phyloP scores from a whole-genome alignment of 2,329 filamentous ascomycete species.

The Parasarocladium wereldwijsianum region DNA sequence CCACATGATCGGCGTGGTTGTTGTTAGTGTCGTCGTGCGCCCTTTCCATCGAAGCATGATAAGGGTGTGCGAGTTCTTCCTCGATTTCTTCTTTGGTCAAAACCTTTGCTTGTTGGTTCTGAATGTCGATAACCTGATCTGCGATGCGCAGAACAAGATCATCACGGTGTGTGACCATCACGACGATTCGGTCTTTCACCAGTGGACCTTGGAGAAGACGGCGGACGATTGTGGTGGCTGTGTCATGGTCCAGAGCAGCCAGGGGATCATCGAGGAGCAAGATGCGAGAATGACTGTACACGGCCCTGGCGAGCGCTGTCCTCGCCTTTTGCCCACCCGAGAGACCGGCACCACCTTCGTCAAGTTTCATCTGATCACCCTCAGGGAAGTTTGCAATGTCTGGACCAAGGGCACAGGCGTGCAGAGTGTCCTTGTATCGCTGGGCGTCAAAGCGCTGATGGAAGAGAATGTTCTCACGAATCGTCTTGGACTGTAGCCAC shows the following conservation, averaged over 20 bases:
- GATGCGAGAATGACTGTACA: slow-evolving; percentile 43
- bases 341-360: slow-evolving; percentile 47
- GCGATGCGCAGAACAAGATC: slow-evolving; percentile 63
- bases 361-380: slow-evolving; percentile 44
- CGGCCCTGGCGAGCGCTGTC: slow-evolving; percentile 45
- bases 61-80: slow-evolving; percentile 21
- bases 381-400: slow-evolving; percentile 41
- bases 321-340: slow-evolving; percentile 50
- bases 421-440: slow-evolving; percentile 44
- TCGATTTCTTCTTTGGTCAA: slow-evolving; percentile 30
- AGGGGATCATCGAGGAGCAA: slow-evolving; percentile 49
- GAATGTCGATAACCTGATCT: slow-evolving; percentile 57
- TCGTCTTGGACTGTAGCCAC: slow-evolving; percentile 52
- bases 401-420: slow-evolving; percentile 42
- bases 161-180: slow-evolving; percentile 72
- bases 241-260: slow-evolving; percentile 47
- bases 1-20: slow-evolving; percentile 17
- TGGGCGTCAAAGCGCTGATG: slow-evolving; percentile 37
- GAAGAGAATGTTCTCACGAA: slow-evolving; percentile 51
- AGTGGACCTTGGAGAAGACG: slow-evolving; percentile 45
- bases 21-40: slow-evolving; percentile 9
- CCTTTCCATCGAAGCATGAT: slow-evolving; percentile 13
- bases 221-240: slow-evolving; percentile 45
- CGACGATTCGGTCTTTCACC: slow-evolving; percentile 48
- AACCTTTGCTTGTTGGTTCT: slow-evolving; percentile 40